Percentiles rank a stretch among this genome's conserved stretches.
Conservation (phyloP, 2,329 filamentous ascomycete genomes). For the Tolypocladium tundrense region DNA sequence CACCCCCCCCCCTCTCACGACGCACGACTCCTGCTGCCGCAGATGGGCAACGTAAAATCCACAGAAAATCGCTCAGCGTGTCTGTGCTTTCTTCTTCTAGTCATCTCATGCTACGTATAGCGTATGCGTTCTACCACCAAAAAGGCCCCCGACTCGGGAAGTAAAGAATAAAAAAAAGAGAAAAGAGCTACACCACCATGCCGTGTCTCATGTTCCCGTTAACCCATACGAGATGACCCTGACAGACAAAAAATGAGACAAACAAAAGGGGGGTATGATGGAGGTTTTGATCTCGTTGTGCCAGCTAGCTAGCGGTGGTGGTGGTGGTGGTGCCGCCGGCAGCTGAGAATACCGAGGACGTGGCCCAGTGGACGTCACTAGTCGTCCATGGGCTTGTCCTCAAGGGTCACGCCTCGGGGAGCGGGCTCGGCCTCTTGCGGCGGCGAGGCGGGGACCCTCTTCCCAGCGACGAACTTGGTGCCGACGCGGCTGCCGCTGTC, state of each 20-base stretch:
- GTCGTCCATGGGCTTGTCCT: constrained; percentile 43
- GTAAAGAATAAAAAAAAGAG: neutral
- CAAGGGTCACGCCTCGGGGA: constrained; percentile 37
- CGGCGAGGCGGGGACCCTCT: constrained; percentile 25
- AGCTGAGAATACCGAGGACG: neutral
- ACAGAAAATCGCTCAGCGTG: neutral
- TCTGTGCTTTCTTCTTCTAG: neutral
- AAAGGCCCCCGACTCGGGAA: neutral
- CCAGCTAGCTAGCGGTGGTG: neutral
- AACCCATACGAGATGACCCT: constrained; percentile 5
- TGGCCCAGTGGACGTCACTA: constrained; percentile 15
- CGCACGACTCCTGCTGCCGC: neutral
- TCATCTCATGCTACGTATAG: neutral
- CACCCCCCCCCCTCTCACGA: neutral
- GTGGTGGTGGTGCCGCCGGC: neutral
- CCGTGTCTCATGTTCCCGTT: constrained; percentile 6
- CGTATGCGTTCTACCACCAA: neutral
- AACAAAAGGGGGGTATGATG: neutral
- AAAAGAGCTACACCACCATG: neutral
- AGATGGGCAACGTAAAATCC: neutral
- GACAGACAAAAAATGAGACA: neutral
- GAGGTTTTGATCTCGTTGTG: neutral
- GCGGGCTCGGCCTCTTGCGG: constrained; percentile 16
- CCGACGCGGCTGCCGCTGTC: constrained; percentile 46
- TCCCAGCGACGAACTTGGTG: constrained; percentile 37